Conservation (phyloP, 2,329 filamentous ascomycete species). For the Aspergillus sp. region DNA sequence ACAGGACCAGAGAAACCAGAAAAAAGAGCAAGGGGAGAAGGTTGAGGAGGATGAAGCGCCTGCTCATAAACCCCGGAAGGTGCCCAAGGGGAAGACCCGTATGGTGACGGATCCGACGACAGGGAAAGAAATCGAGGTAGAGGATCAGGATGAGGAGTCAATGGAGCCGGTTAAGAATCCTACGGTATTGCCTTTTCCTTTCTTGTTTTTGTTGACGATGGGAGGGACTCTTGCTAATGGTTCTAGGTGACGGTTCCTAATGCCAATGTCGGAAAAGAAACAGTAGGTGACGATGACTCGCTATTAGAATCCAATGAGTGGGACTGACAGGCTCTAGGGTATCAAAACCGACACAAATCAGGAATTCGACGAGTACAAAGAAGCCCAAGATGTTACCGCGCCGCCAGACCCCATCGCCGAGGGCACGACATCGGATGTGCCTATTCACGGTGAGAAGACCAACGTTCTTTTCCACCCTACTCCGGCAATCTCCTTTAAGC, state of each 20-base stretch:
- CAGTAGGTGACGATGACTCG: constrained; percentile 36
- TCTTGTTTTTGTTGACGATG: no score
- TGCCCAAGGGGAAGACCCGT: constrained; percentile 42
- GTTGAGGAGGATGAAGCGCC: constrained; percentile 37
- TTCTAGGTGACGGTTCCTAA: constrained; percentile 73
- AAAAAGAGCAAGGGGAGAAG: constrained; percentile 23
- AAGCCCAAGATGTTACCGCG: constrained; percentile 80
- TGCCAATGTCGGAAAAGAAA: constrained; percentile 70
- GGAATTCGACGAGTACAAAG: constrained; percentile 68
- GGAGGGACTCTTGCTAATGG: constrained; percentile 2
- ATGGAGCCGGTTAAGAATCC: constrained; percentile 65
- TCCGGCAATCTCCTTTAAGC: constrained; percentile 79
- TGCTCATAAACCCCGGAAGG: constrained; percentile 42
- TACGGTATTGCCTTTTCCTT: constrained; percentile 40
- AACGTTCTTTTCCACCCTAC: constrained; percentile 95
- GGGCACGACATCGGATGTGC: constrained; percentile 83
- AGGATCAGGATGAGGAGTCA: constrained; percentile 65
- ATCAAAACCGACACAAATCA: constrained; percentile 64
- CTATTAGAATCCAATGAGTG: neutral
- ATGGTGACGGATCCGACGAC: constrained; percentile 81
- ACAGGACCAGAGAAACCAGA: constrained; percentile 54
- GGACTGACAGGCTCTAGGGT: constrained; percentile 34
- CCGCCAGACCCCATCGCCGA: constrained; percentile 78
- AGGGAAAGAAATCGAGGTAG: constrained; percentile 75
- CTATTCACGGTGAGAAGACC: constrained; percentile 92